Percentiles rank a stretch among this genome's conserved stretches.
Conservation (phyloP, 192 early-diverging fungal species). For the Backusella australiensis region DNA sequence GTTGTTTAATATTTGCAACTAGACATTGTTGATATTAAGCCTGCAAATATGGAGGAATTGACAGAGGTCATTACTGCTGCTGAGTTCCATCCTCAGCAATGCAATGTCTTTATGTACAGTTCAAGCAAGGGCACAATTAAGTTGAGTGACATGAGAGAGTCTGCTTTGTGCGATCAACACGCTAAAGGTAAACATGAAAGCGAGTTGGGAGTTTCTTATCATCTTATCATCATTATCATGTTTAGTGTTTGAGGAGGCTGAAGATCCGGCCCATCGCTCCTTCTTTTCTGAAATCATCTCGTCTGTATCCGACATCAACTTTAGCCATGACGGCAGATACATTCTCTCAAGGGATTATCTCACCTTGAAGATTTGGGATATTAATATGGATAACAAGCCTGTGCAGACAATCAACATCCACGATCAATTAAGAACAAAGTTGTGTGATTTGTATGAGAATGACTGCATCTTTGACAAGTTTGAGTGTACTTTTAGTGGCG, state of each 20-base stretch:
- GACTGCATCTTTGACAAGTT: constrained; percentile 99
- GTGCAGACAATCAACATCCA: constrained; percentile 95
- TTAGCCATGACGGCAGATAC: constrained; percentile 92
- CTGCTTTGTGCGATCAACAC: constrained; percentile 92
- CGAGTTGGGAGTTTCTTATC: not conserved
- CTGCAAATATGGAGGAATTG: constrained; percentile 98
- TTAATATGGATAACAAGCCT: constrained; percentile 94
- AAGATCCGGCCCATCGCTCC: constrained; percentile 91
- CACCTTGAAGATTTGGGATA: constrained; percentile 97
- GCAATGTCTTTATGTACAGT: constrained; percentile 98
- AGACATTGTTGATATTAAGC: constrained; percentile 99
- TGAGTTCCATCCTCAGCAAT: constrained; percentile 95
- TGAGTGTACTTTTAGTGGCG: constrained; percentile 96
- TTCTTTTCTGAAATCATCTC: constrained; percentile 99
- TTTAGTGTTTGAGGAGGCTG: constrained; percentile 90
- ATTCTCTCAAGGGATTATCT: constrained; percentile 97
- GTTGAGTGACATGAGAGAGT: constrained; percentile 92
- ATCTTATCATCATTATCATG: not conserved
- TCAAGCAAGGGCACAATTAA: constrained; percentile 98
- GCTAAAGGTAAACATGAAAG: constrained; percentile 67
- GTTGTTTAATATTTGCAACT: constrained; percentile 2
- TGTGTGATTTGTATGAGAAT: constrained; percentile 99
- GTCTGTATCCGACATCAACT: constrained; percentile 96
- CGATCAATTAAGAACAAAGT: constrained; percentile 90
- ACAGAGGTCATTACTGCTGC: constrained; percentile 99